Evolutionary conservation across 768 basidiomycete genomes (phyloP), one percentile per base, ranked within the genome.

Genomic region (Mycena kentingensis): DNA sequence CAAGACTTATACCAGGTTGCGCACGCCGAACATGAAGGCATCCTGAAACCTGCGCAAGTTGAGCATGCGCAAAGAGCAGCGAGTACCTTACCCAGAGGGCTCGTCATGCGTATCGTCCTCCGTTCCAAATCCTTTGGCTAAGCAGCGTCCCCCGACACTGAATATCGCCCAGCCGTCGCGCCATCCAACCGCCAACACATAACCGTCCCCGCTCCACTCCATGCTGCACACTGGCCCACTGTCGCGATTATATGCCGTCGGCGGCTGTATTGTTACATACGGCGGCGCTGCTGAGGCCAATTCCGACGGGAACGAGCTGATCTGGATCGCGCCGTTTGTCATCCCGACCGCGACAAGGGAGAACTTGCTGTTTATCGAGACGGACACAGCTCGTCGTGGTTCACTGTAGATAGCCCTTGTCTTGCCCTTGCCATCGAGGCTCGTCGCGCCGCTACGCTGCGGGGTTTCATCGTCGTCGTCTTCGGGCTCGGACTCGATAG

Each of bases 181-280:
- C 89, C 93, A 97, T 0, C 93, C 96, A 2, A 93, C 93, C 28
- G 94, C 95, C 11, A 99, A 75, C 5, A 91, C 92, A 70, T 94
- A 94, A 2, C 96, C 96, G 69, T 99, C 97, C 1, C 90, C 90
- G 45, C 90, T 95, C 96, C 95, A 98, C 60, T 93, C 84, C 67
- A 96, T 76, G 11, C 81, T 67, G 52, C 69, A 80, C 4, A 93
- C 83, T 34, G 78, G 70, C 1, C 90, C 91, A 4, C 76, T 80
- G 7, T 77, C 74, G 38, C 73, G 75, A 55, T 76, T 79, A 55
- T 82, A 81, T 31, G 81, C 75, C 55, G 83, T 82, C 4, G 86
- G 84, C n/a, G 88, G 68, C 21, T 82, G 70, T 42, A 92, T 70
- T 18, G 69, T 71, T 63, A 89, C 82, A 2, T 87, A 83, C 49